Conservation (phyloP, 257 asterid species). For the Penstemon barbatus region DNA sequence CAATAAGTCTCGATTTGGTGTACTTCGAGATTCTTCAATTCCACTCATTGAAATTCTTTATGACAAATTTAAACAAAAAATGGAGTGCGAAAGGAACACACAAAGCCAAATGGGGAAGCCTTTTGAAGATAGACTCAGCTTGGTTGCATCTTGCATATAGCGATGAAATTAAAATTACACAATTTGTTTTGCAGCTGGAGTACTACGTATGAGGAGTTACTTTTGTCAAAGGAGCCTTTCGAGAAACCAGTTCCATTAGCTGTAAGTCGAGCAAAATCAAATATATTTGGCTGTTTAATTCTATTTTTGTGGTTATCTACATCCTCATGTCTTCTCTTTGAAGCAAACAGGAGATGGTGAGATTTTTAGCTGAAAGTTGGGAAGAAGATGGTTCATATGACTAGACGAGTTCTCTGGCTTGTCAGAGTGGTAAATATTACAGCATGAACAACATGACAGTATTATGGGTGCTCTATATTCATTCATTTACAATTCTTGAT, state of each 20-base stretch:
- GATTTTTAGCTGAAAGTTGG: constrained; percentile 30
- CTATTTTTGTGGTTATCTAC: background rate
- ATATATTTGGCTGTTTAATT: background rate
- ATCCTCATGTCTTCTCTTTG: background rate
- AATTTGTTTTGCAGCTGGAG: constrained; percentile 25
- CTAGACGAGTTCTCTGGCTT: background rate
- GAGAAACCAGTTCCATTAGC: constrained; percentile 34
- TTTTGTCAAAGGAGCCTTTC: constrained; percentile 8
- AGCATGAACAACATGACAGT: background rate
- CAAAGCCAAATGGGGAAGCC: background rate
- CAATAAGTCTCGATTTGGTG: background rate
- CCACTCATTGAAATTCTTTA: background rate
- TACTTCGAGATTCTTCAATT: background rate
- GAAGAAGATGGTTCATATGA: constrained; percentile 10
- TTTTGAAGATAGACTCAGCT: background rate
- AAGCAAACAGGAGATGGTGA: constrained; percentile 33
- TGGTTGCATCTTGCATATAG: background rate
- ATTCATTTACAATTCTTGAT: no score
- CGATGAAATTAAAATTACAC: background rate
- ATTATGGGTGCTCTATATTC: no score
- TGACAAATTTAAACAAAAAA: no score
- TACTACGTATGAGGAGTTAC: constrained; percentile 14
- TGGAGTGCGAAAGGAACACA: no score
- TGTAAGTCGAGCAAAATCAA: constrained; percentile 18
- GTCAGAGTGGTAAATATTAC: background rate